phyloP scores from a whole-genome alignment of 306 rosid genomes.

The Begonia peltatifolia region DNA sequence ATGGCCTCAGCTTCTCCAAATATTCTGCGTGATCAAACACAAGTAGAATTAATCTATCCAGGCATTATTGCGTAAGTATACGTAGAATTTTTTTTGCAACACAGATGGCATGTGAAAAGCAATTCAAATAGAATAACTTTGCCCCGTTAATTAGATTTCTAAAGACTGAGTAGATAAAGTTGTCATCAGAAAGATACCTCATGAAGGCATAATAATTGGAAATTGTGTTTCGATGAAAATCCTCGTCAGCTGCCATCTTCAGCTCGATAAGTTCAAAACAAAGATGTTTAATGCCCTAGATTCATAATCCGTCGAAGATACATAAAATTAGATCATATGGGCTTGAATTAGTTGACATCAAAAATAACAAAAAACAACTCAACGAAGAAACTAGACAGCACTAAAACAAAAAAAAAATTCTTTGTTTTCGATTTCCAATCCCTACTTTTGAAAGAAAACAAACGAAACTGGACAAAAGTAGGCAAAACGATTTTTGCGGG shows the following conservation, averaged over 20 bases:
- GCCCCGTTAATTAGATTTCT: not conserved
- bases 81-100: not conserved
- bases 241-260: slow-evolving; percentile 49
- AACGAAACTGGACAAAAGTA: not conserved
- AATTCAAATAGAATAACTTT: too few relatives aligned
- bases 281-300: slow-evolving; percentile 65
- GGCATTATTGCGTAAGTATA: not conserved
- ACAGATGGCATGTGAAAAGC: too few relatives aligned
- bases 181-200: slow-evolving; percentile 21
- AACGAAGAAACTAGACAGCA: not conserved
- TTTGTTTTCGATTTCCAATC: not conserved
- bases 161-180: not conserved
- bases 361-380: not conserved
- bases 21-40: slow-evolving; percentile 30
- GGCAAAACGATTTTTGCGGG: not conserved
- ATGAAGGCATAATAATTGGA: slow-evolving; percentile 44
- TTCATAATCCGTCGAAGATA: not conserved
- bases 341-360: not conserved
- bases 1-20: slow-evolving; percentile 37
- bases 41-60: slow-evolving; percentile 1
- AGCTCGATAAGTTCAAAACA: slow-evolving; percentile 73
- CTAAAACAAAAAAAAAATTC: not conserved
- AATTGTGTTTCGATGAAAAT: slow-evolving; percentile 37
- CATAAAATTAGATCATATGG: not conserved
- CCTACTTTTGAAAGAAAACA: not conserved